Conservation (phyloP, 495 filamentous ascomycete species). For the Chaetomium fimeti region DNA sequence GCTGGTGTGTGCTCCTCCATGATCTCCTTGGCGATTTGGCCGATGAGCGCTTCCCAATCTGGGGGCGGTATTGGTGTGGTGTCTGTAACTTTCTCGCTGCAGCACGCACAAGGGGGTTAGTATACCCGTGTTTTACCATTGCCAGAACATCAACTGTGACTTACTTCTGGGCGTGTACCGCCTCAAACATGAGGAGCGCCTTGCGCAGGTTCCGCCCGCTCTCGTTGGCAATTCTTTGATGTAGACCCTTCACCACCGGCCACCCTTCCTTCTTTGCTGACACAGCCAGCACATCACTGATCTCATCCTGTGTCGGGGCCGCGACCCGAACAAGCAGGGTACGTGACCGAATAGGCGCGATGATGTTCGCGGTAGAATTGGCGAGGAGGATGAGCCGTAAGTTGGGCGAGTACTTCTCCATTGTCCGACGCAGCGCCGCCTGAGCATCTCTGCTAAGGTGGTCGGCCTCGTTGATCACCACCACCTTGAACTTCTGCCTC, state of each 20-base stretch:
- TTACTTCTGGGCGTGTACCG: slow-evolving; percentile 94
- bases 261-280: slow-evolving; percentile 78
- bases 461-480: slow-evolving; percentile 99
- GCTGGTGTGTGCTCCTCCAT: slow-evolving; percentile 86
- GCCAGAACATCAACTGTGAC: slow-evolving; percentile 21
- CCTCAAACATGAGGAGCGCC: slow-evolving; percentile 92
- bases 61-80: slow-evolving; percentile 86
- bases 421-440: slow-evolving; percentile 88
- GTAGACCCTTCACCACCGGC: slow-evolving; percentile 64
- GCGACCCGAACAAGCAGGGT: slow-evolving; percentile 89
- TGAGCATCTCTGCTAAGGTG: slow-evolving; percentile 92
- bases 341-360: slow-evolving; percentile 87
- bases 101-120: not conserved
- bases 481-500: slow-evolving; percentile 92
- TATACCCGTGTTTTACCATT: not conserved
- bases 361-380: slow-evolving; percentile 95
- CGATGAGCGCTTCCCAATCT: slow-evolving; percentile 91
- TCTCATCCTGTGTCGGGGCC: slow-evolving; percentile 81
- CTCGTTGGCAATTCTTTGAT: slow-evolving; percentile 82
- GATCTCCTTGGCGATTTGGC: slow-evolving; percentile 84
- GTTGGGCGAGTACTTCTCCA: slow-evolving; percentile 99
- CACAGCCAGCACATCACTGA: slow-evolving; percentile 69
- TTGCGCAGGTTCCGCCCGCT: slow-evolving; percentile 87
- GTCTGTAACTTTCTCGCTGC: slow-evolving; percentile 86
- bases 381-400: slow-evolving; percentile 85